Evolutionary conservation across 1,284 basidiomycete species (phyloP).

Genomic region (Hypsizygus ulmarius): DNA sequence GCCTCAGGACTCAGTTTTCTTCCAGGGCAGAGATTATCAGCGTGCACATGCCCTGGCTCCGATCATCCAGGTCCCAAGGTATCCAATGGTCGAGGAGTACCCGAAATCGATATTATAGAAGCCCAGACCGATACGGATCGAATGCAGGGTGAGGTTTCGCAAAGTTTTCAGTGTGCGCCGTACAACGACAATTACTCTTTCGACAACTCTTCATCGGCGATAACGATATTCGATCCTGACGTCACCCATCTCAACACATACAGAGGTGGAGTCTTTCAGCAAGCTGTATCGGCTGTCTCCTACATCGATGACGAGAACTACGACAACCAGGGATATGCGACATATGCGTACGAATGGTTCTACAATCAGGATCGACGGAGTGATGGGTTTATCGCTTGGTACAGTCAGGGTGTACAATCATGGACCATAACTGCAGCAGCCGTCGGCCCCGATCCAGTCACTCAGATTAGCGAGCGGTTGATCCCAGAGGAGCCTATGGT

Average conservation of each 20-base stretch:
- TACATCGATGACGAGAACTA: slow-evolving; percentile 56
- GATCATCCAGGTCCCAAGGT: slow-evolving; percentile 81
- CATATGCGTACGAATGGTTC: slow-evolving; percentile 77
- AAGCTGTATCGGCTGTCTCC: slow-evolving; percentile 70
- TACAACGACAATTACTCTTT: slow-evolving; percentile 72
- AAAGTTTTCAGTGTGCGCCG: slow-evolving; percentile 79
- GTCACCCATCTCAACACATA: slow-evolving; percentile 67
- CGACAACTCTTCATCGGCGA: slow-evolving; percentile 49
- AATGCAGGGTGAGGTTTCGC: slow-evolving; percentile 68
- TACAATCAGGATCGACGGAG: slow-evolving; percentile 58
- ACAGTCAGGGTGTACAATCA: slow-evolving; percentile 51
- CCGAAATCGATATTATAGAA: slow-evolving; percentile 86
- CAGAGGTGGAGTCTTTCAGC: slow-evolving; percentile 75
- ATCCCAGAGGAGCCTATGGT: slow-evolving; percentile 73
- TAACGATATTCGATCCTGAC: slow-evolving; percentile 52
- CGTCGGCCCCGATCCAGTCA: slow-evolving; percentile 54
- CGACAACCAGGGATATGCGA: slow-evolving; percentile 46
- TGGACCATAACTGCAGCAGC: slow-evolving; percentile 67
- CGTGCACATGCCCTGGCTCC: slow-evolving; percentile 81
- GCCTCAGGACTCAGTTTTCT: slow-evolving; percentile 57
- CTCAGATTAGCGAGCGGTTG: slow-evolving; percentile 57
- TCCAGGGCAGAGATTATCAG: slow-evolving; percentile 76
- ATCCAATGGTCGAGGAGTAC: slow-evolving; percentile 76
- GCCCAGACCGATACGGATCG: slow-evolving; percentile 50
- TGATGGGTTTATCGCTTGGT: slow-evolving; percentile 77